These are phyloP conservation scores for Hapsidospora chrysogenum DNA, from an alignment of 495 filamentous ascomycete genomes.

Conservation along the genomic window DNA sequence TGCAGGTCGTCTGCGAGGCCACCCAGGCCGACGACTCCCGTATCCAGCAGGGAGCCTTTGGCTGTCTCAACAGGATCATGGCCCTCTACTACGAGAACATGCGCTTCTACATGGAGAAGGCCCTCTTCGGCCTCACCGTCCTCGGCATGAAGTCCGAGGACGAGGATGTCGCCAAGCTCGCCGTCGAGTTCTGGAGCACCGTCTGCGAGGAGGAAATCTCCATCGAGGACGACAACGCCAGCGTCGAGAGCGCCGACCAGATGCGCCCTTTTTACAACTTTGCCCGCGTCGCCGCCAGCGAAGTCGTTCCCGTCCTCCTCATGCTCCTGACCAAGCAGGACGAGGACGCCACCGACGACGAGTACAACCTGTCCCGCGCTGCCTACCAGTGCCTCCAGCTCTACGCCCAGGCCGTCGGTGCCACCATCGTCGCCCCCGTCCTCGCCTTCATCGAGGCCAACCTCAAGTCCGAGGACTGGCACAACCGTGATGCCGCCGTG, in stretches of 20 bases:
- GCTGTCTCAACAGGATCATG: conserved; percentile 97
- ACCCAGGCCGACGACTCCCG: conserved; percentile 79
- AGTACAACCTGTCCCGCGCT: conserved; percentile 90
- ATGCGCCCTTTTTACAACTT: conserved; percentile 86
- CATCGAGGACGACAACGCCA: conserved; percentile 88
- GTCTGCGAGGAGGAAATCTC: conserved; percentile 96
- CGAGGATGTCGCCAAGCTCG: conserved; percentile 93
- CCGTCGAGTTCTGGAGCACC: conserved; percentile 98
- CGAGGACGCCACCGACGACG: conserved; percentile 88
- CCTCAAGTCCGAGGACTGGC: conserved; percentile 82
- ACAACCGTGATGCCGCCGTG: conserved; percentile 80
- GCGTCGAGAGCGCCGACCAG: conserved; percentile 59
- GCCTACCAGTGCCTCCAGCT: conserved; percentile 94
- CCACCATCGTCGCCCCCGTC: conserved; percentile 64
- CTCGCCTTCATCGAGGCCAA: conserved; percentile 82
- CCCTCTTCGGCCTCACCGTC: conserved; percentile 93
- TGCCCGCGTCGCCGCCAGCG: conserved; percentile 68
- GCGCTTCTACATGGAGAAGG: conserved; percentile 99
- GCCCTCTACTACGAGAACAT: conserved; percentile 96
- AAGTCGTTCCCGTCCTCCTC: conserved; percentile 85
- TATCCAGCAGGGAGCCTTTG: conserved; percentile 90
- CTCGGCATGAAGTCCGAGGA: conserved; percentile 97
- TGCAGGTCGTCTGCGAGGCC: conserved; percentile 98
- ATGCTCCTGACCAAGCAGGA: conserved; percentile 88
- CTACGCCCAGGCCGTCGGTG: conserved; percentile 78